phyloP scores from a whole-genome alignment of 108 stramenopile species.

The Conticribra weissflogii region DNA sequence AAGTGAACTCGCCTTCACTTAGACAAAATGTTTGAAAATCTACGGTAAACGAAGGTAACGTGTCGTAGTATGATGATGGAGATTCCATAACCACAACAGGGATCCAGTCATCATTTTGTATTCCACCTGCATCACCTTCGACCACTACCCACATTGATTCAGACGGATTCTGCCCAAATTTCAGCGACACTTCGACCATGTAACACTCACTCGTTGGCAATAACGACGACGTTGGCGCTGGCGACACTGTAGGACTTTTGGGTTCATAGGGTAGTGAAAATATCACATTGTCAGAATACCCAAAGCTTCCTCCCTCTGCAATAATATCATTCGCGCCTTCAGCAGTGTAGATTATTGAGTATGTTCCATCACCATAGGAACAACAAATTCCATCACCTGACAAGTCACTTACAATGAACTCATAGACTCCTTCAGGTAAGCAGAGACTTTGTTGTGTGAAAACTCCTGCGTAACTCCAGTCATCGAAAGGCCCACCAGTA shows the following conservation, averaged over 20 bases:
- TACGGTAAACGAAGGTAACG: neutral
- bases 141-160: slow-evolving; percentile 23
- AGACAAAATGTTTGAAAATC: slow-evolving; percentile 14
- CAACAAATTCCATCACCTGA: slow-evolving; percentile 48
- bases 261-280: slow-evolving; percentile 14
- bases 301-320: slow-evolving; percentile 19
- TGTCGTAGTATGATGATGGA: slow-evolving; percentile 1
- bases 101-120: neutral
- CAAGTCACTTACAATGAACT: slow-evolving; percentile 32
- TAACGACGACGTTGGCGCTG: slow-evolving; percentile 1
- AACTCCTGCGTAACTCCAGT: slow-evolving; percentile 5
- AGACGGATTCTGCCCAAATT: slow-evolving; percentile 13
- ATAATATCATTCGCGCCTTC: neutral
- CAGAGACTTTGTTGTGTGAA: slow-evolving; percentile 1
- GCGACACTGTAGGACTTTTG: neutral
- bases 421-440: slow-evolving; percentile 27
- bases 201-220: slow-evolving; percentile 4
- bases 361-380: slow-evolving; percentile 16
- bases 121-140: neutral
- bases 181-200: slow-evolving; percentile 8
- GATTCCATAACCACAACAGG: neutral
- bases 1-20: slow-evolving; percentile 4
- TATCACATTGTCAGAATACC: slow-evolving; percentile 5
- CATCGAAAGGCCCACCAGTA: slow-evolving; percentile 1
- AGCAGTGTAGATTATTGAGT: slow-evolving; percentile 4